Conservation (phyloP, 345 rosid species). For the Fremontodendron californicum region DNA sequence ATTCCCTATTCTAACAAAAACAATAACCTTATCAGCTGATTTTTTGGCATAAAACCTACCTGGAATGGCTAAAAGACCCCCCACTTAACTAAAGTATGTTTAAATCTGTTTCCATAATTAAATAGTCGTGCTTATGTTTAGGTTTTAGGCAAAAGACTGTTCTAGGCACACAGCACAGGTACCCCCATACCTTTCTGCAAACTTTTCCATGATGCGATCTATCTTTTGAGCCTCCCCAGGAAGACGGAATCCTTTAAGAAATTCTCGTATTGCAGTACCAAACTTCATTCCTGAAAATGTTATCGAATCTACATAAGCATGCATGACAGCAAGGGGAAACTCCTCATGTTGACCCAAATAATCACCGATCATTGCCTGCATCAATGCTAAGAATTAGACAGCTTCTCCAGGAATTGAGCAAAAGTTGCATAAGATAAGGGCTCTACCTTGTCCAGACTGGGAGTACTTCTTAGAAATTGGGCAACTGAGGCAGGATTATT, state of each 20-base stretch:
- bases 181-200: slow-evolving; percentile 81
- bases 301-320: slow-evolving; percentile 90
- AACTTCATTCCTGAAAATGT: slow-evolving; percentile 84
- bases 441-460: slow-evolving; percentile 76
- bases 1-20: not conserved
- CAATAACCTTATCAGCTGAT: not conserved
- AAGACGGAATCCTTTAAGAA: slow-evolving; percentile 92
- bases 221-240: slow-evolving; percentile 99
- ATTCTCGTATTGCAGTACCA: slow-evolving; percentile 82
- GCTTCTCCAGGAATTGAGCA: slow-evolving; percentile 20
- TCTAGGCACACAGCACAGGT: not conserved
- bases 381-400: slow-evolving; percentile 32
- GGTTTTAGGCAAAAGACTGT: not conserved
- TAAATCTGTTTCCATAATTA: not conserved
- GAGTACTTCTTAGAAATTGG: slow-evolving; percentile 72
- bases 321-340: slow-evolving; percentile 98
- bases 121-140: not conserved
- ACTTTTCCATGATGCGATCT: slow-evolving; percentile 97
- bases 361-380: slow-evolving; percentile 94
- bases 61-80: not conserved
- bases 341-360: slow-evolving; percentile 97
- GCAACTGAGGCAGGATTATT: slow-evolving; percentile 76
- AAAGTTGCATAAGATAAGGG: slow-evolving; percentile 8
- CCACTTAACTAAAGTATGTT: not conserved
- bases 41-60: not conserved